Percentiles rank a stretch among this genome's conserved stretches.
phyloP scores from a whole-genome alignment of 106 monocot species.

The Dendrobium huoshanense region DNA sequence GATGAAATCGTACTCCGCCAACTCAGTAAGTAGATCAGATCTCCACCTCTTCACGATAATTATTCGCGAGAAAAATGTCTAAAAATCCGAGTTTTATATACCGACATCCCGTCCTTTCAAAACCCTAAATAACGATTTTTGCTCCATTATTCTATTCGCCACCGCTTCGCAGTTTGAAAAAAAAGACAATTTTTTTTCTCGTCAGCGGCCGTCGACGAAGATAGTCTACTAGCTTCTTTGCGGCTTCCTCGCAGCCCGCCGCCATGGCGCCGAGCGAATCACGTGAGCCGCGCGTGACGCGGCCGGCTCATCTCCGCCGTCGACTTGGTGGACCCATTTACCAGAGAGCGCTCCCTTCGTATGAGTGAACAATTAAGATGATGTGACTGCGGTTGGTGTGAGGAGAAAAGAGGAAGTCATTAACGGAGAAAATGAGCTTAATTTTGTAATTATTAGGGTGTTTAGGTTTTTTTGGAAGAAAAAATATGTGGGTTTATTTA shows the following conservation, averaged over 20 bases:
- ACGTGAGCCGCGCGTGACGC: background rate
- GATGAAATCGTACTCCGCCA: background rate
- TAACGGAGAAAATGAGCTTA: background rate
- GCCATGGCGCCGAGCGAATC: background rate
- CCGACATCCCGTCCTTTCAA: conserved; percentile 10
- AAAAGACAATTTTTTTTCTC: background rate
- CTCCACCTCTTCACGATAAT: background rate
- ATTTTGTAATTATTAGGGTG: too few species aligned
- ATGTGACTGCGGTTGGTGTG: background rate
- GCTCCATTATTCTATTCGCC: conserved; percentile 2
- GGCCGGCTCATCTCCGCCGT: background rate
- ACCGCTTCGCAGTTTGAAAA: conserved; percentile 4
- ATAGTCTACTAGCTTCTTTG: background rate
- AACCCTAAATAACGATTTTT: conserved; percentile 13
- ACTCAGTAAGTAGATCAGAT: background rate
- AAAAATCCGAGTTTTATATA: background rate
- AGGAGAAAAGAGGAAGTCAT: background rate
- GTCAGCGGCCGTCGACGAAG: conserved; percentile 5
- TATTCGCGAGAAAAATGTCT: background rate
- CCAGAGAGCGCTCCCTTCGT: background rate
- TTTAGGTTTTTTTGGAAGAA: too few species aligned
- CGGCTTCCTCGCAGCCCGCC: conserved; percentile 3
- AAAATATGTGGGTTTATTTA: too few species aligned
- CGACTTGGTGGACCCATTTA: background rate
- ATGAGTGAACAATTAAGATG: background rate